Evolutionary conservation across 2,329 filamentous ascomycete genomes (phyloP).

Genomic region (Hymenoscyphus fraxineus): DNA sequence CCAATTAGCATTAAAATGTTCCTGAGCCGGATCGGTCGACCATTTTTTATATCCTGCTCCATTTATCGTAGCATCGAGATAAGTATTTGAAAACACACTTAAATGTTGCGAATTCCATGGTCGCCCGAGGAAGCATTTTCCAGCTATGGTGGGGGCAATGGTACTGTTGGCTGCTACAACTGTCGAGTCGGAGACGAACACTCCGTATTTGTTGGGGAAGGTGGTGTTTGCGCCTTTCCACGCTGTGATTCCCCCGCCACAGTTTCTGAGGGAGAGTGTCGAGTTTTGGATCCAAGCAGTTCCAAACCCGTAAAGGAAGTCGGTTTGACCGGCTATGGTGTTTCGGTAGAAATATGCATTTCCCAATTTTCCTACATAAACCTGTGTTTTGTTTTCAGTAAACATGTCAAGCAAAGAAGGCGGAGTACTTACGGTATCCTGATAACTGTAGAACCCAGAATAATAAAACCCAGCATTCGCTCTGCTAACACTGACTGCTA

Average conservation of each 20-base stretch:
- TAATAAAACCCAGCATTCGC: slow-evolving; percentile 66
- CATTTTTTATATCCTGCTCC: slow-evolving; percentile 50
- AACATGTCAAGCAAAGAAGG: neutral
- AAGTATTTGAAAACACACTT: slow-evolving; percentile 46
- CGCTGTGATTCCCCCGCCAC: slow-evolving; percentile 63
- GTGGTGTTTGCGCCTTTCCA: slow-evolving; percentile 68
- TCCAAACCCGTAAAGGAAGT: slow-evolving; percentile 63
- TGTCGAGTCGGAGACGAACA: slow-evolving; percentile 56
- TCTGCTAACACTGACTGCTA: slow-evolving; percentile 57
- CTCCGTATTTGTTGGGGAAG: slow-evolving; percentile 62
- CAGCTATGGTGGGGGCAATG: slow-evolving; percentile 28
- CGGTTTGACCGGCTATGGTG: slow-evolving; percentile 61
- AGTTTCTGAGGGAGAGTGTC: slow-evolving; percentile 52
- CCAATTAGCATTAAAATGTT: slow-evolving; percentile 35
- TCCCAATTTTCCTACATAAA: slow-evolving; percentile 63
- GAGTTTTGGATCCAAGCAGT: slow-evolving; percentile 50
- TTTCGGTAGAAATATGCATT: slow-evolving; percentile 61
- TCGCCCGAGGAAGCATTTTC: slow-evolving; percentile 49
- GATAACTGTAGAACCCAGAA: slow-evolving; percentile 63
- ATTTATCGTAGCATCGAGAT: slow-evolving; percentile 48
- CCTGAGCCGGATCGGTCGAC: slow-evolving; percentile 26
- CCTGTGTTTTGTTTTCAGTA: slow-evolving; percentile 30
- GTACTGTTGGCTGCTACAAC: slow-evolving; percentile 52
- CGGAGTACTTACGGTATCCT: slow-evolving; percentile 53
- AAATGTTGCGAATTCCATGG: slow-evolving; percentile 46